Percentiles rank a stretch among this genome's conserved stretches.
Evolutionary conservation across 805 yeast genomes (phyloP).

Genomic region (Metschnikowia reukaufii): DNA sequence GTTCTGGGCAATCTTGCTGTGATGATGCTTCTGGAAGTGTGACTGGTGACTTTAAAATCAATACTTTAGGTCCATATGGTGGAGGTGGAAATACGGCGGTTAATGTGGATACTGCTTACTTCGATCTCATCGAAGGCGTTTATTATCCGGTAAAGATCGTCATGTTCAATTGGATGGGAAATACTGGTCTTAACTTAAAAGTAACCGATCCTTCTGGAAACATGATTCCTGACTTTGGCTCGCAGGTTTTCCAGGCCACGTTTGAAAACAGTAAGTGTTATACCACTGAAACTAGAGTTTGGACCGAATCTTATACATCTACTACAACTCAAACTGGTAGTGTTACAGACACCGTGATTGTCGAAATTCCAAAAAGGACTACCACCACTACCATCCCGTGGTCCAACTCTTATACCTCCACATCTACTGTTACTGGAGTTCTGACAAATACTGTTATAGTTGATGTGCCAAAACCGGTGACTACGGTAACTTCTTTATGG

Average conservation of each 20-base stretch:
- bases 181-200: conserved; percentile 6
- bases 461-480: conserved; percentile 12
- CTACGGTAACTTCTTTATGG: conserved; percentile 12
- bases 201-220: conserved; percentile 4
- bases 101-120: conserved; percentile 2
- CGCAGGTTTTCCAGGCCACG: conserved; percentile 10
- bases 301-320: conserved; percentile 11
- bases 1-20: conserved; percentile 14
- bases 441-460: conserved; percentile 12
- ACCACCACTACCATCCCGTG: conserved; percentile 17
- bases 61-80: conserved; percentile 11
- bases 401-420: neutral
- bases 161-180: conserved; percentile 12
- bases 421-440: conserved; percentile 1
- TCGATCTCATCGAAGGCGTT: conserved; percentile 7
- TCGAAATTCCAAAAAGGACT: conserved; percentile 16
- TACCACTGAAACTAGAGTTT: conserved; percentile 8
- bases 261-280: conserved; percentile 8
- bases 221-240: conserved; percentile 9
- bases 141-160: conserved; percentile 17
- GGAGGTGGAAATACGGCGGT: conserved; percentile 2
- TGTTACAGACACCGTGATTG: conserved; percentile 16
- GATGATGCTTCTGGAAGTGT: conserved; percentile 12
- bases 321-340: conserved; percentile 10
- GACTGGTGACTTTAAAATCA: conserved; percentile 8